These are phyloP conservation scores for Alloascoidea hylecoeti DNA, from an alignment of 805 yeast species.

Conservation along the genomic window DNA sequence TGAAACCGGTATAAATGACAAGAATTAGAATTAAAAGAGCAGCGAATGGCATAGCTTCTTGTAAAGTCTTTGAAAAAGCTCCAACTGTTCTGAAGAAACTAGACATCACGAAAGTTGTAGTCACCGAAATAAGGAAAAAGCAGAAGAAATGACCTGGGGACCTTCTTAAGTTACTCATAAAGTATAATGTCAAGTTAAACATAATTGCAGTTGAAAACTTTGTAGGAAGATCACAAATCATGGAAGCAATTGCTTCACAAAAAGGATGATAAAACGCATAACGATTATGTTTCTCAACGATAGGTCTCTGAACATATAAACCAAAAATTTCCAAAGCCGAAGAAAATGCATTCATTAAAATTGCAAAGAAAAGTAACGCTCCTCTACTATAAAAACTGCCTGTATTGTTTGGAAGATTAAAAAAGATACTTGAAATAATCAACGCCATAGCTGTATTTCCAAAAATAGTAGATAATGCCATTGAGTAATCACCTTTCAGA, in stretches of 20 bases:
- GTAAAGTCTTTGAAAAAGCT: constrained; percentile 18
- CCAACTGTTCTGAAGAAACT: constrained; percentile 31
- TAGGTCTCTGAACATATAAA: constrained; percentile 32
- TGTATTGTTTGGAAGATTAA: constrained; percentile 33
- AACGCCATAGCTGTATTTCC: constrained; percentile 45
- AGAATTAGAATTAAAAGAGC: constrained; percentile 23
- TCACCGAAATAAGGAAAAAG: constrained; percentile 26
- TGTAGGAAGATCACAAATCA: constrained; percentile 43
- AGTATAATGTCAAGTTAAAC: constrained; percentile 36
- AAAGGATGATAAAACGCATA: constrained; percentile 46
- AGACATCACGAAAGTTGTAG: constrained; percentile 38
- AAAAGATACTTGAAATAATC: constrained; percentile 49
- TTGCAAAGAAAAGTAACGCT: constrained; percentile 47
- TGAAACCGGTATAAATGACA: constrained; percentile 31
- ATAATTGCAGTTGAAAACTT: constrained; percentile 27
- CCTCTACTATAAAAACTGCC: constrained; percentile 47
- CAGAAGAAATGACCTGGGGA: constrained; percentile 42
- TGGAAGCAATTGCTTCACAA: constrained; percentile 50
- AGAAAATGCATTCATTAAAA: constrained; percentile 28
- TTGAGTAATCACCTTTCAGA: constrained; percentile 40
- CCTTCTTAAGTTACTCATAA: constrained; percentile 37
- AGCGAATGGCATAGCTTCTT: constrained; percentile 30
- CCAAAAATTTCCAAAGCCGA: constrained; percentile 28
- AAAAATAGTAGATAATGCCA: constrained; percentile 26
- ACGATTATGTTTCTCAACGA: constrained; percentile 43